Evolutionary conservation across 1,284 basidiomycete genomes (phyloP).

Genomic region (Neolentinus lepideus): DNA sequence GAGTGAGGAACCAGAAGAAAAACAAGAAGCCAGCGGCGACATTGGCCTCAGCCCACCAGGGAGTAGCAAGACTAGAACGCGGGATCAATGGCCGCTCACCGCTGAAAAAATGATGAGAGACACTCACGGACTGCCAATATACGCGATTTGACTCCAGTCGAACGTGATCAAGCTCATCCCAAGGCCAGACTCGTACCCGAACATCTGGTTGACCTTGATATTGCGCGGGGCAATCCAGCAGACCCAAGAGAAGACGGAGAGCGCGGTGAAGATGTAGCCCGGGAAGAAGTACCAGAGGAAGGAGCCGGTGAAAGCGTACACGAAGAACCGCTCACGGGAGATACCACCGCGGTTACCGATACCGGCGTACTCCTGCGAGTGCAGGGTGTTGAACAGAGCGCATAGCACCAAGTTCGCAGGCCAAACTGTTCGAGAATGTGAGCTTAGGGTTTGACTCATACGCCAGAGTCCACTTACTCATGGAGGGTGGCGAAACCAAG

Average conservation of each 20-base stretch:
- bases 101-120: neutral
- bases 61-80: constrained; percentile 34
- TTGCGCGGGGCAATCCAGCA: constrained; percentile 80
- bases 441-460: neutral
- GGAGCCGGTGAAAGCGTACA: constrained; percentile 51
- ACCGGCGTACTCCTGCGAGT: constrained; percentile 56
- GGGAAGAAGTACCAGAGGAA: constrained; percentile 65
- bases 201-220: constrained; percentile 63
- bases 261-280: constrained; percentile 59
- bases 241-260: constrained; percentile 58
- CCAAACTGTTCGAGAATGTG: constrained; percentile 49
- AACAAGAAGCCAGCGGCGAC: constrained; percentile 73
- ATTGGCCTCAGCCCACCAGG: constrained; percentile 80
- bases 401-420: constrained; percentile 78
- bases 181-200: constrained; percentile 72
- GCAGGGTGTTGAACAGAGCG: constrained; percentile 78
- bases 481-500: constrained; percentile 82
- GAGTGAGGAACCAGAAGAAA: constrained; percentile 74
- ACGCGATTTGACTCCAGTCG: constrained; percentile 67
- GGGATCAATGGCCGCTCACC: neutral
- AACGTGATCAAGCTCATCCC: constrained; percentile 74
- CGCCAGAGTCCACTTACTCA: constrained; percentile 40
- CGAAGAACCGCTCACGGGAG: constrained; percentile 73
- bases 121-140: constrained; percentile 45
- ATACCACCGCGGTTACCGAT: constrained; percentile 60